A percentile compares a stretch with the other conserved stretches of the same genome.
These are phyloP conservation scores for Xylaria nigripes DNA, from an alignment of 495 filamentous ascomycete species.

Conservation along the genomic window DNA sequence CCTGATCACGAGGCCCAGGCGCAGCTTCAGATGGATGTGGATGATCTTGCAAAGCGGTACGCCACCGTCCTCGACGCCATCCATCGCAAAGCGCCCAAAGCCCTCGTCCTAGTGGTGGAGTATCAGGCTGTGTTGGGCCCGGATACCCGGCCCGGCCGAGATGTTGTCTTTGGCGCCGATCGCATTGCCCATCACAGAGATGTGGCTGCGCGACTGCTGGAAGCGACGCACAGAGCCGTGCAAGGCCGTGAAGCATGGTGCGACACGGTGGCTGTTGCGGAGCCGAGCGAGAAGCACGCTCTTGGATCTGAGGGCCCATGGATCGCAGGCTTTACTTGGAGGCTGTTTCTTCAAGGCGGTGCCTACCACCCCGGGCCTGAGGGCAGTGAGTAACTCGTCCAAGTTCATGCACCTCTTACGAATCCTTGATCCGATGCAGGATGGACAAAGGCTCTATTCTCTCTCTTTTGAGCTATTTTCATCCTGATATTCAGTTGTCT, in stretches of 20 bases:
- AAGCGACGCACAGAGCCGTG: slow-evolving; percentile 24
- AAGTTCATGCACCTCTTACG: not conserved
- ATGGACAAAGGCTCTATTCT: too few species aligned
- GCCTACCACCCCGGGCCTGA: slow-evolving; percentile 29
- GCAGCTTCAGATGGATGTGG: slow-evolving; percentile 11
- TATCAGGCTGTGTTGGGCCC: slow-evolving; percentile 36
- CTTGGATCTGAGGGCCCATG: slow-evolving; percentile 31
- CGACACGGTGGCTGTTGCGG: slow-evolving; percentile 18
- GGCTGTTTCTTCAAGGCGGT: slow-evolving; percentile 17
- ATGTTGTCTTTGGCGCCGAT: slow-evolving; percentile 30
- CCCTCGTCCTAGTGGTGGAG: slow-evolving; percentile 35
- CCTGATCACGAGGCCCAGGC: slow-evolving; percentile 7
- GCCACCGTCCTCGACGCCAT: slow-evolving; percentile 31
- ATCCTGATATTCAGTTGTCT: too few species aligned
- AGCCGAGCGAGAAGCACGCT: slow-evolving; percentile 27
- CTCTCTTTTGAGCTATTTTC: not conserved
- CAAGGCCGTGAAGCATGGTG: slow-evolving; percentile 29
- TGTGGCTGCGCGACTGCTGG: slow-evolving; percentile 23
- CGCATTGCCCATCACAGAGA: slow-evolving; percentile 26
- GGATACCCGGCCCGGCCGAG: slow-evolving; percentile 23
- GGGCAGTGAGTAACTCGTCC: slow-evolving; percentile 16
- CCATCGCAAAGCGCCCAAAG: slow-evolving; percentile 29
- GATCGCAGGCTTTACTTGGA: slow-evolving; percentile 30
- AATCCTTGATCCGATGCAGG: not conserved
- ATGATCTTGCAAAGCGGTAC: slow-evolving; percentile 24